Base-by-base conservation (phyloP, 139 green algal genomes). In the Chlamydomonas sphaeroides region DNA sequence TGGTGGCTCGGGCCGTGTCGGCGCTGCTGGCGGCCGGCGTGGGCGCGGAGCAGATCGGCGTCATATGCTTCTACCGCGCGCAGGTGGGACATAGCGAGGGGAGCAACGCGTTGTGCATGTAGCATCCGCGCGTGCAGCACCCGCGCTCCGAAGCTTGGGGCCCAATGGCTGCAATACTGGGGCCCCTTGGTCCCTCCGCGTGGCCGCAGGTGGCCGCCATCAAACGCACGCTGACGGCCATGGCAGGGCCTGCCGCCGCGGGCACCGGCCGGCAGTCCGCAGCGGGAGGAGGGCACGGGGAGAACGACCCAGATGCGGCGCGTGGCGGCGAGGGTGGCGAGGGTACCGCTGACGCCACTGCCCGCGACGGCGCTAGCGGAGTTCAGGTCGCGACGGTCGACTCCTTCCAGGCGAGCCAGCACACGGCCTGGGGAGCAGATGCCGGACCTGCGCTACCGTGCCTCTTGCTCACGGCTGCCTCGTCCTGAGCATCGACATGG, bases 51-150 rank as follows among this genome's bases (percentile, higher is more conserved):
- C 62, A 72, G 18, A 80, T 94, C 14, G 94, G 95, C 20, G 90
- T 97, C 41, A 98, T 98, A 75, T 95, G 89, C 89, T 95, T 97
- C 88, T 97, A 92, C 91, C 85, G 85, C 38, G 92, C 88, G 2
- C 94, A 97, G 79, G 93, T 91, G 28, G 10, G 3, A n/a, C 11
- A 14, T 10, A 53, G 45, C 45, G 45, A 53, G 45, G 45, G 45
- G 45, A 77, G 15, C 53, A 18, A 28, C 35, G 28, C 30, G 78
- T 36, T 23, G 23, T n/a, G n/a, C n/a, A n/a, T n/a, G n/a, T n/a
- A n/a, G n/a, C n/a, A n/a, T n/a, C n/a, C n/a, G n/a, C n/a, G n/a
- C n/a, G n/a, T n/a, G n/a, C n/a, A n/a, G n/a, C n/a, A n/a, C n/a
- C n/a, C n/a, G n/a, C n/a, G n/a, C n/a, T n/a, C n/a, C n/a, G n/a